Base-by-base conservation (phyloP, 306 rosid species). In the Dicorynia guianensis region DNA sequence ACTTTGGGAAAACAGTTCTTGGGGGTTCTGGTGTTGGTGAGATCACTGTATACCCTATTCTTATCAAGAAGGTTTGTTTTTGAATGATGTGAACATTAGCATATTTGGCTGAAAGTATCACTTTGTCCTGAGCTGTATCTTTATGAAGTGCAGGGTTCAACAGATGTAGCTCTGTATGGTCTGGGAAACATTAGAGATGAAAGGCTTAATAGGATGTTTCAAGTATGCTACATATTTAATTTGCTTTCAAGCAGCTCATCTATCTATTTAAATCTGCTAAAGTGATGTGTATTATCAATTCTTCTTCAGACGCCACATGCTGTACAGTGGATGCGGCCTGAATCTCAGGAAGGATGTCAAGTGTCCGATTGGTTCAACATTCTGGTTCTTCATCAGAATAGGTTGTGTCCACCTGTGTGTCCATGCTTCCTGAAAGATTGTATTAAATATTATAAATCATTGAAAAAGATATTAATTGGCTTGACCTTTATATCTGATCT, bases 1-100 rank as follows among this genome's bases (percentile, higher is more conserved):
- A 95, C 84, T 95, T 95, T 74, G 98, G 98, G 69, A 95, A 95
- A 89, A 89, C 93, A 82, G 93, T 82, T 79, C 97, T 95, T 63
- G 97, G 93, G 57, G 98, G 98, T 83, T 90, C 97, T 85, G 98
- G 98, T 79, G 98, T 95, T 68, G 98, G 98, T 82, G 96, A 95
- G 87, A 95, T 95, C 74, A 78, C 87, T 62, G 61, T 95, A 78
- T 77, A 83, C 76, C 98, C 98, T 73, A 95, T 95, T 85, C 98
- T 95, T 79, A 89, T 95, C 61, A 87, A 85, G 80, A 95, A 95
- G 97, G 98, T 95, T 70, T 12, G 92, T 79, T 72, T 30, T 67
- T 76, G 69, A 52, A 47, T 72, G 48, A 73, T 70, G 74, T 75
- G 58, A 75, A 48, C 75, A 65, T 53, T 50, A 64, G 52, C 7